Conservation (phyloP, 495 filamentous ascomycete genomes). For the Aspergillus nidulans region DNA sequence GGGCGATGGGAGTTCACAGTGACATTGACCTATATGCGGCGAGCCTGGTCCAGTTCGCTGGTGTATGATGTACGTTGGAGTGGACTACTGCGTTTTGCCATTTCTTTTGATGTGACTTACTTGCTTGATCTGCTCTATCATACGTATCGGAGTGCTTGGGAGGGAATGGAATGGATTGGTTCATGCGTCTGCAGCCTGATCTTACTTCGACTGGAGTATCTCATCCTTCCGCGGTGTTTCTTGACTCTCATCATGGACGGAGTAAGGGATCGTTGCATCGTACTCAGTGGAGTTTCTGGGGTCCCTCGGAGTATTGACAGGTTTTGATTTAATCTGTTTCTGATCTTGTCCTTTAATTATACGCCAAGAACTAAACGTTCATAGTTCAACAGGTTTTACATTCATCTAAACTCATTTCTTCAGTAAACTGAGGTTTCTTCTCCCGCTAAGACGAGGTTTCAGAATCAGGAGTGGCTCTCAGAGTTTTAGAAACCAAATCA, state of each 20-base stretch:
- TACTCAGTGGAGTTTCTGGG: constrained; percentile 10
- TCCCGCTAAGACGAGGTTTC: background rate
- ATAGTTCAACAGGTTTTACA: constrained; percentile 2
- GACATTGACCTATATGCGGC: constrained; percentile 13
- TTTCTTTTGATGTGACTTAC: constrained; percentile 17
- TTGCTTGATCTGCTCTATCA: constrained; percentile 13
- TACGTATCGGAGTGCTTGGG: constrained; percentile 34
- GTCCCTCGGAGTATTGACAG: background rate
- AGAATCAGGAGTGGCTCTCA: no score
- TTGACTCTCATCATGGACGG: constrained; percentile 4
- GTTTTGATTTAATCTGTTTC: background rate
- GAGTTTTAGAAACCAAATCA: no score
- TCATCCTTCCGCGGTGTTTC: constrained; percentile 7
- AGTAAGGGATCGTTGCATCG: constrained; percentile 12
- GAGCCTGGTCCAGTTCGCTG: constrained; percentile 13
- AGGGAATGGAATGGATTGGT: constrained; percentile 31
- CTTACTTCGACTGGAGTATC: background rate
- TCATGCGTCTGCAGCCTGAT: constrained; percentile 11
- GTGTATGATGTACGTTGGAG: constrained; percentile 37
- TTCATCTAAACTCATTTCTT: background rate
- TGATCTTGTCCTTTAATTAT: background rate
- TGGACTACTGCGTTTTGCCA: constrained; percentile 20
- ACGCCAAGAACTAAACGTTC: background rate
- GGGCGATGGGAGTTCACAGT: constrained; percentile 16
- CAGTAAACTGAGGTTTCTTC: background rate